Evolutionary conservation across 2,329 filamentous ascomycete genomes (phyloP).

Genomic region (Diaporthe destruens): DNA sequence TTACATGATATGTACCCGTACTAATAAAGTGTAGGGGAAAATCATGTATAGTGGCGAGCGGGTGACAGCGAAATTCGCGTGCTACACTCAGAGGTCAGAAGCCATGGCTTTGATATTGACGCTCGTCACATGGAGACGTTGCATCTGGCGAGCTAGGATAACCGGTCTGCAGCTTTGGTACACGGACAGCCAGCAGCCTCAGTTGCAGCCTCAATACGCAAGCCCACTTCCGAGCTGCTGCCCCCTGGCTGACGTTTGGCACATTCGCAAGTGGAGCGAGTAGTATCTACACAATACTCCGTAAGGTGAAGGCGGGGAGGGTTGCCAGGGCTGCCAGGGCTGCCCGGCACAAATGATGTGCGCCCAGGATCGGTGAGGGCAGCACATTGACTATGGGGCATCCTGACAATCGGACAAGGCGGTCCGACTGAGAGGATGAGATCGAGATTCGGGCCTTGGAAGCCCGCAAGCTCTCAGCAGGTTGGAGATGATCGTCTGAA

Average conservation of each 20-base stretch:
- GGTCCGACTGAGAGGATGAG: constrained; percentile 12
- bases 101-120: background rate
- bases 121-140: background rate
- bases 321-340: background rate
- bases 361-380: constrained; percentile 28
- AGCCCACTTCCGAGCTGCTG: background rate
- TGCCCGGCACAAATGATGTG: constrained; percentile 4
- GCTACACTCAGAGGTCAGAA: background rate
- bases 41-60: constrained; percentile 4
- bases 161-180: background rate
- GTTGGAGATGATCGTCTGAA: constrained; percentile 6
- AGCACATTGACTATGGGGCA: constrained; percentile 14
- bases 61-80: background rate
- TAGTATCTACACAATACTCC: no score
- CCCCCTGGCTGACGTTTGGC: constrained; percentile 18
- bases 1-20: no score
- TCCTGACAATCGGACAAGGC: constrained; percentile 9
- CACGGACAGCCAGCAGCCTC: no score
- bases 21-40: no score
- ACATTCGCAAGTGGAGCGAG: constrained; percentile 10
- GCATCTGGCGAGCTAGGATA: background rate
- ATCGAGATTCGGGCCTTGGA: constrained; percentile 15
- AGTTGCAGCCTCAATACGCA: background rate
- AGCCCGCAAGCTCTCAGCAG: background rate
- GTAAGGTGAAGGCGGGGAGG: constrained; percentile 9